A percentile compares a stretch with the other conserved stretches of the same genome.
phyloP scores from a whole-genome alignment of 495 filamentous ascomycete genomes.

The Penicillium daleae region DNA sequence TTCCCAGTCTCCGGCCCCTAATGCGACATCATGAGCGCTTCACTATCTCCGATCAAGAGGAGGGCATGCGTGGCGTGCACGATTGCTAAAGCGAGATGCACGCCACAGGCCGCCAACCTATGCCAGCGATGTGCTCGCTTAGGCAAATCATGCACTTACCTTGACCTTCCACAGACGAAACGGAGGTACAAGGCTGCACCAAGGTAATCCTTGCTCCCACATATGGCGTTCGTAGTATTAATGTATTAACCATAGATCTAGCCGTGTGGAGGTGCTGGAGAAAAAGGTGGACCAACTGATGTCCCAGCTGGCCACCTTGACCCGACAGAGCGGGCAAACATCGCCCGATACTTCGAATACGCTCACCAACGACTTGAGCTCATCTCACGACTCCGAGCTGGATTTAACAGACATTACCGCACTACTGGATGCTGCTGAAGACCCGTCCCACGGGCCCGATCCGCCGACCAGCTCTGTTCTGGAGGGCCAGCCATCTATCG shows the following conservation, averaged over 20 bases:
- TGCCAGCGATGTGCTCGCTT: neutral
- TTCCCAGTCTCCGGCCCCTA: neutral
- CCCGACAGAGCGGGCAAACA: neutral
- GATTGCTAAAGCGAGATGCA: neutral
- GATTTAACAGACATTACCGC: neutral
- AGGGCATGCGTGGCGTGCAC: neutral
- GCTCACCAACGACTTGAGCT: neutral
- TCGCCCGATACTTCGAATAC: neutral
- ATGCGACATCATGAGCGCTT: neutral
- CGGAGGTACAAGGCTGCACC: neutral
- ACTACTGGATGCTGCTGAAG: neutral
- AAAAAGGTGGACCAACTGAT: neutral
- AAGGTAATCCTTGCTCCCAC: neutral
- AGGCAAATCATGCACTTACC: neutral
- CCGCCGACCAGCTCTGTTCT: neutral
- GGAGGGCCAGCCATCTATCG: neutral
- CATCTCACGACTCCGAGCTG: neutral
- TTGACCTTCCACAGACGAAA: neutral
- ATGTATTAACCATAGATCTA: neutral
- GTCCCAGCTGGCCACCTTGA: neutral
- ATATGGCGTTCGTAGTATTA: neutral
- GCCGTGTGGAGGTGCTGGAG: neutral
- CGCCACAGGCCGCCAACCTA: neutral
- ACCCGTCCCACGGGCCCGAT: neutral
- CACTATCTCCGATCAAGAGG: neutral